Base-by-base conservation (phyloP, 371 early-diverging fungal genomes). In the Zancudomyces culisetae region DNA sequence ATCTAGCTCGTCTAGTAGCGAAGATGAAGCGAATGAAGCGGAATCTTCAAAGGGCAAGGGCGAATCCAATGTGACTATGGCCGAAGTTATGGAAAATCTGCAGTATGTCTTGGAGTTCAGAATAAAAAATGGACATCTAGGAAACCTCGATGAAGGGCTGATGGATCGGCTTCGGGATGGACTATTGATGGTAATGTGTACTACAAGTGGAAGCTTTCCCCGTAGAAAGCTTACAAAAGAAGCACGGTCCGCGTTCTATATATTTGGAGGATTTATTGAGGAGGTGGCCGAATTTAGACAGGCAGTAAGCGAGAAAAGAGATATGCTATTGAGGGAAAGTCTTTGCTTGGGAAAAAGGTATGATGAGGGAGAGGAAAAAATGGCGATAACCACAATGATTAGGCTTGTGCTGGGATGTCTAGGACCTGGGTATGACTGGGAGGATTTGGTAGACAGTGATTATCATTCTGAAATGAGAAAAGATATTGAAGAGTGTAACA, bases 71-170 rank as follows among this genome's bases (percentile, higher is more conserved):
- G 12, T 45, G 8, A 45, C 22, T 2, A 75, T 90, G 2, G 70
- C 74, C 45, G 93, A 93, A 60, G 79, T 92, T 39, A 74, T 94
- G 43, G 81, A 79, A 29, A 83, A 94, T 13, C 71, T 94, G 51
- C 82, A 82, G 45, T 94, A 93, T 67, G 90, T 93, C 21, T 85
- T 92, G 81, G 89, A 93, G 56, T 85, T 80, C 62, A 82, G 87
- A 19, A 79, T 94, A 60, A 80, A 82, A 50, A 84, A 83, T 42
- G 85, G 86, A 15, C 77, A 78, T 52, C 81, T 83, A 70, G 80
- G 78, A 43, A 76, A 78, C 52, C 79, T 94, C 24, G 93, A 94
- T 45, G 60, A 60, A 6, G 72, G 60, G 2, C 61, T 93, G 26
- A 93, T 93, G 93, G 72, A 73, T 56, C 74, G 87, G 13, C 75